Evolutionary conservation across 2,329 filamentous ascomycete genomes (phyloP), one percentile per base, ranked within the genome.

Genomic region (Parastagonospora nodorum): DNA sequence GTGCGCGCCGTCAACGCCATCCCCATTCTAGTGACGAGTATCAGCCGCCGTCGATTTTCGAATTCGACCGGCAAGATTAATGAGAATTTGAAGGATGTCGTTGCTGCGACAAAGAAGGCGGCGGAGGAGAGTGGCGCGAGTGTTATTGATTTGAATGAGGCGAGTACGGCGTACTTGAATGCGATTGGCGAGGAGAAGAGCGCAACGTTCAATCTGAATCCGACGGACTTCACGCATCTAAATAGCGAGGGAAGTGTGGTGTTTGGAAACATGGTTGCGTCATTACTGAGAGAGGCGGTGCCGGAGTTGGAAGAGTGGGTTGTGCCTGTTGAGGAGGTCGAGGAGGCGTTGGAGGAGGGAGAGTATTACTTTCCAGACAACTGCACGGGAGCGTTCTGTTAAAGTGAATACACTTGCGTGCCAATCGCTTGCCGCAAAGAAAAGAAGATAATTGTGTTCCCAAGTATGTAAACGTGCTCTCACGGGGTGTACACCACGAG

Each of bases 81-180:
- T 0, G 71, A 81, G 60, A 78, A 75, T 37, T 74, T 86, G 1
- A 74, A 74, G 12, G 72, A 63, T 29, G 72, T 81, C 55, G 74
- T 77, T 0, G 67, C 69, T 0, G 76, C 76, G 2, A 77, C 82
- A 0, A 78, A 81, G 14, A 61, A 62, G 1, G 81, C 80, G 0
- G 80, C 82, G 0, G 39, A 70, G 2, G 59, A 61, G 4, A 75
- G 69, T 0, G 62, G 63, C 1, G 69, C 75, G 1, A 60, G 64
- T 0, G 75, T 71, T n/a, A 74, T 84, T 24, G 78, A 85, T 65
- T 67, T 85, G 35, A 84, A 84, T 58, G 61, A 65, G 6, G 78
- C 77, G 7, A 82, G 78, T 41, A 69, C 74, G 7, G 63, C 71
- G 16, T 84, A 83, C 60, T 67, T 83, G 29, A 77, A 81, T 57